Base-by-base conservation (phyloP, 176 grass and related monocot genomes). In the Triticum turgidum region DNA sequence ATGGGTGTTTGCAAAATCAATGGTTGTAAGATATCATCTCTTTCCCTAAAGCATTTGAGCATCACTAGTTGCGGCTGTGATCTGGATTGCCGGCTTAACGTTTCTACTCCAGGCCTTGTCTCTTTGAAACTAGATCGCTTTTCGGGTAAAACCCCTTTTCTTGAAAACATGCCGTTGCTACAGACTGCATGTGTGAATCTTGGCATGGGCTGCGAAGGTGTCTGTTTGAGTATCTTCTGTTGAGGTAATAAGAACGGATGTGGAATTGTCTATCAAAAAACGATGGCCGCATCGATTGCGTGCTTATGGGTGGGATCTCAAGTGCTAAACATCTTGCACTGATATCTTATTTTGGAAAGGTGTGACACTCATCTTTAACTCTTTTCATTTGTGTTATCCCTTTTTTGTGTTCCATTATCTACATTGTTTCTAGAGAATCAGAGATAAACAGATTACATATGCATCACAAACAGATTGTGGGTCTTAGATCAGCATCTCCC, bases 241-340 rank as follows among this genome's bases (percentile, higher is more conserved):
- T 39, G 0, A 15, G 70, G 0, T 37, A 35, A 69, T 35, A 37
- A 37, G 17, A 37, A 69, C 3, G 10, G 20, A 42, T 42, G 69
- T 72, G 4, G 5, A 72, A 72, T 41, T 42, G 69, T 72, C 0
- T 6, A 22, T 5, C 9, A 6, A 22, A 6, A 6, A 24, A 41
- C 1, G 20, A 72, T 2, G 9, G 21, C 35, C 11, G 69, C 21
- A 42, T 37, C 0, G 21, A 61, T 1, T 62, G 54, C 8, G 38
- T 73, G 25, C 37, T 86, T 79, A 56, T 80, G 0, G 8, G 61
- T 64, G 85, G 66, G 62, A 63, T 86, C 22, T 80, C 77, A 12
- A 39, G 44, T 22, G 85, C 52, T 72, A 5, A 7, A 58, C 42
- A 35, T 32, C 42, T 86, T 22, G 11, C 12, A 0, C 8, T 86